Percentiles rank a stretch among this genome's conserved stretches.
phyloP scores from a whole-genome alignment of 495 filamentous ascomycete species.

The Penicillium simplicissimum region DNA sequence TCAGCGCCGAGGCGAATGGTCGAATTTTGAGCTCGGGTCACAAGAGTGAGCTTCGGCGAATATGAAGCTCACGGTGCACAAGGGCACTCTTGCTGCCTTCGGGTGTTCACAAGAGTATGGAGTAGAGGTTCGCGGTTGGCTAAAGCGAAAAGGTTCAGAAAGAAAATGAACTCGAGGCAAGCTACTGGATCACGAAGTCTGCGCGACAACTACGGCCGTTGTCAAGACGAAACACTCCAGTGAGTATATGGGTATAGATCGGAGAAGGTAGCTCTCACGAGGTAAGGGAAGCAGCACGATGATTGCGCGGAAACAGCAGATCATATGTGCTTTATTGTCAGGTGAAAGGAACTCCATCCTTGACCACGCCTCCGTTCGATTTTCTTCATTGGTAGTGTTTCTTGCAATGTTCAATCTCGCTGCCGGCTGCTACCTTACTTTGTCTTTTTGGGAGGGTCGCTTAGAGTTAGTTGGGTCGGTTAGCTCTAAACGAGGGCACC shows the following conservation, averaged over 20 bases:
- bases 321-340: neutral
- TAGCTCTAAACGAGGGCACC: constrained; percentile 16
- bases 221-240: neutral
- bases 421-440: neutral
- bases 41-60: neutral
- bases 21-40: neutral
- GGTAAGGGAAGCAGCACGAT: neutral
- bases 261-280: neutral
- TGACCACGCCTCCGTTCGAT: neutral
- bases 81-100: neutral
- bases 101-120: neutral
- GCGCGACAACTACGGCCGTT: neutral
- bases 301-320: neutral
- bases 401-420: neutral
- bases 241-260: no score
- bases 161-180: neutral
- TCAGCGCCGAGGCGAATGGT: neutral
- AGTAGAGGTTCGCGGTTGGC: neutral
- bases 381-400: neutral
- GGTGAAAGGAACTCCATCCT: neutral
- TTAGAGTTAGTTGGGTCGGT: constrained; percentile 20
- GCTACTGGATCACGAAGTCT: neutral
- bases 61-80: constrained; percentile 3
- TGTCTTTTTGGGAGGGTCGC: constrained; percentile 7
- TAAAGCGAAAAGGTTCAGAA: neutral